Base-by-base conservation (phyloP, 129 eudicot genomes). In the Centella asiatica region DNA sequence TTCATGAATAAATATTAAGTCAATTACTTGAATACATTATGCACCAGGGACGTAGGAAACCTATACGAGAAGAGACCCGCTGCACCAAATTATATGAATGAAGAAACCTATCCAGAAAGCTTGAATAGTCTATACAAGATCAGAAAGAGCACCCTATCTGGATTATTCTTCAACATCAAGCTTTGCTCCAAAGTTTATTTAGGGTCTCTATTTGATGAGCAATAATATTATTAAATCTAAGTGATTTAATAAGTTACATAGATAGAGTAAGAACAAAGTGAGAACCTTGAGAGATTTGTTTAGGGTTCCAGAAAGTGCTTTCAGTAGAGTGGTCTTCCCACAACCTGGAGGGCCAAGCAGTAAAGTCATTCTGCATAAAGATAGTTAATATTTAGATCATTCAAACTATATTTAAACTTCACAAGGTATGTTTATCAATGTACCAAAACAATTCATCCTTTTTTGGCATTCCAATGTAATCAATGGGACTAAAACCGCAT, bases 331-430 rank as follows among this genome's bases (percentile, higher is more conserved):
- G 53, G 95, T 85, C 65, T 89, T 89, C 57, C 97, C 95, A 40
- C 86, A 82, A 47, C 95, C 97, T 6, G 95, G 97, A 71, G 97
- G 95, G 39, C 97, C 97, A 59, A 89, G 90, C 47, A 89, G 78
- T 51, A 89, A 74, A 51, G 97, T 85, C 80, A 85, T 71, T 76
- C 97, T 89, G 95, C 64, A 80, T 36, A 69, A 55, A 53, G 5
- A 58, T 44, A 67, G 8, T 33, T 13, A n/a, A n/a, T 37, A 11
- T n/a, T 66, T 47, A 4, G 7, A 51, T 27, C 24, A 37, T 44
- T 13, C 0, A 14, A 60, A 0, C 15, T 34, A 20, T 9, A 13
- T 1, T 11, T 34, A 34, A 34, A 8, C 40, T 34, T 34, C 9
- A 34, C 10, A 34, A 34, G 40, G 40, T 1, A 5, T 34, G 6